Conservation (phyloP, 2,329 filamentous ascomycete species). For the Scytalidium sp. region DNA sequence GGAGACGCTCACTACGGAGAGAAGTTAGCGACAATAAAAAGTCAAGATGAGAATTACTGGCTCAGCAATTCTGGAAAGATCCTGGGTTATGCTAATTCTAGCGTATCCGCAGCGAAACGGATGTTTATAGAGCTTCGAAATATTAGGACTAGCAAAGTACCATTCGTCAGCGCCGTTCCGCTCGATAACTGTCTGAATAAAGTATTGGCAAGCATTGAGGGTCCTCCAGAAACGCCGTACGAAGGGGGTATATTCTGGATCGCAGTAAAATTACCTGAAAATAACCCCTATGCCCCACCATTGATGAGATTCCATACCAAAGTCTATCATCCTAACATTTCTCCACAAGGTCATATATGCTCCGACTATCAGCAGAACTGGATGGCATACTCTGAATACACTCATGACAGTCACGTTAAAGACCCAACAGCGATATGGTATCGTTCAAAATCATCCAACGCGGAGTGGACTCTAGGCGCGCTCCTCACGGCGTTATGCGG, state of each 20-base stretch:
- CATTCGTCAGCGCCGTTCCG: conserved; percentile 19
- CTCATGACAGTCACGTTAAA: background rate
- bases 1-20: conserved; percentile 10
- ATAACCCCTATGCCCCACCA: conserved; percentile 5
- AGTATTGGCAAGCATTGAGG: conserved; percentile 23
- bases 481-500: conserved; percentile 17
- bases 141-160: conserved; percentile 15
- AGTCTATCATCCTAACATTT: conserved; percentile 22
- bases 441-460: background rate
- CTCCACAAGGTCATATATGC: conserved; percentile 13
- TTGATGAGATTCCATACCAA: conserved; percentile 17
- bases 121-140: conserved; percentile 19
- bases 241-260: conserved; percentile 21
- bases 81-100: background rate
- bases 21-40: conserved; percentile 1
- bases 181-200: conserved; percentile 15
- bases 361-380: conserved; percentile 17
- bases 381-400: conserved; percentile 7
- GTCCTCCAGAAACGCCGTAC: conserved; percentile 23
- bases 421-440: conserved; percentile 8
- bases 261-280: conserved; percentile 8
- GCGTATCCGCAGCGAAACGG: conserved; percentile 12
- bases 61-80: conserved; percentile 1
- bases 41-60: conserved; percentile 7
- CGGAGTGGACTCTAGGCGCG: conserved; percentile 10